Conservation (phyloP, 306 rosid genomes). For the Acacia confusa region DNA sequence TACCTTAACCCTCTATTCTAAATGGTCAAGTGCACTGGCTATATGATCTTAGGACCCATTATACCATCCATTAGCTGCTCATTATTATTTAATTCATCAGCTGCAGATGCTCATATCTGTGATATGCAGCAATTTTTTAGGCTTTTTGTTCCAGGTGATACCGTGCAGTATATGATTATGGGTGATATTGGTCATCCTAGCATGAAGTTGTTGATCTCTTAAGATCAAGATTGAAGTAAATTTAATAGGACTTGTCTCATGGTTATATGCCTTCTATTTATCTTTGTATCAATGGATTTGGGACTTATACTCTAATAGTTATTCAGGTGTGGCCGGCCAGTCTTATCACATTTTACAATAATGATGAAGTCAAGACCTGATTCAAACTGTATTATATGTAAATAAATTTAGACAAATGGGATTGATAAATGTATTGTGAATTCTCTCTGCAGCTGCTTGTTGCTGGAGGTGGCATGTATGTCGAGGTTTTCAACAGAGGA, state of each 20-base stretch:
- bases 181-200: too few relatives aligned
- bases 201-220: too few relatives aligned
- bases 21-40: not conserved
- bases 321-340: not conserved
- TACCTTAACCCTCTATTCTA: not conserved
- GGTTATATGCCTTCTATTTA: too few relatives aligned
- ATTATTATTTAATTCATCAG: not conserved
- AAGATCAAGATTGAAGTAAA: too few relatives aligned
- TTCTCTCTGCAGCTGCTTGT: conserved; percentile 75
- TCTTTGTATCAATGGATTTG: too few relatives aligned
- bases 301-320: too few relatives aligned
- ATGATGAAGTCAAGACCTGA: not conserved
- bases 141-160: not conserved
- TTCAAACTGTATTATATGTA: conserved; percentile 17
- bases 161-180: not conserved
- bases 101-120: not conserved
- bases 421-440: conserved; percentile 7
- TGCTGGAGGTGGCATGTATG: conserved; percentile 98
- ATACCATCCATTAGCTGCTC: not conserved
- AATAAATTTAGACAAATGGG: conserved; percentile 1
- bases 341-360: conserved; percentile 3
- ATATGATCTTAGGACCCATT: conserved; percentile 1
- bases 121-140: not conserved
- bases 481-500: conserved; percentile 96
- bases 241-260: too few relatives aligned